Conservation (phyloP, 2,329 filamentous ascomycete species). For the Alternaria postmessia region DNA sequence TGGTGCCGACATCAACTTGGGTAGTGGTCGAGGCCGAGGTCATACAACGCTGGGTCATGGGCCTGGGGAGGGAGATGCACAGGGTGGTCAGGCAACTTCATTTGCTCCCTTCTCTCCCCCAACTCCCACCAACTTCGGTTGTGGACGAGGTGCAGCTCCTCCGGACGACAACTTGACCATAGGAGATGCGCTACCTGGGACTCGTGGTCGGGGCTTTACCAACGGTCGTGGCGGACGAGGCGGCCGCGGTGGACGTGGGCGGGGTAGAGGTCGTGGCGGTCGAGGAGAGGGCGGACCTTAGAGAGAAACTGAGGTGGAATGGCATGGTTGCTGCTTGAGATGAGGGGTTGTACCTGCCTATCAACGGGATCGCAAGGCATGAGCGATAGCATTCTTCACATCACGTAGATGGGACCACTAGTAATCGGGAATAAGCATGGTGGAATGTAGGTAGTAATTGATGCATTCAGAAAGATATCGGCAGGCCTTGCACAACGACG, state of each 20-base stretch:
- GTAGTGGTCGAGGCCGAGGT: background rate
- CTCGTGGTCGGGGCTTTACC: background rate
- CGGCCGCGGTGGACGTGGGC: background rate
- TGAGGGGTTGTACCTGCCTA: background rate
- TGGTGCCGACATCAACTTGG: background rate
- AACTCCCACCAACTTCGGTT: background rate
- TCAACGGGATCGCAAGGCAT: background rate
- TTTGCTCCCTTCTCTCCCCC: background rate
- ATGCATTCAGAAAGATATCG: background rate
- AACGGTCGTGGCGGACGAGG: background rate
- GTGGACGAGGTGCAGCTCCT: background rate
- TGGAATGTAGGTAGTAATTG: background rate
- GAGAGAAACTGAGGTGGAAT: background rate
- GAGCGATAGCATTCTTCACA: background rate
- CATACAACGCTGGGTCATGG: background rate
- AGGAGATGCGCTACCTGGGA: background rate
- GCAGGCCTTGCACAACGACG: background rate
- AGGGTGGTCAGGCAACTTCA: background rate
- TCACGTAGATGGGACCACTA: background rate
- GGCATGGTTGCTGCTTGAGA: background rate
- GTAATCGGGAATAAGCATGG: background rate
- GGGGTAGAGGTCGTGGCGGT: conserved; percentile 1
- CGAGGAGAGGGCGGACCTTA: background rate
- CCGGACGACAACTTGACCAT: background rate
- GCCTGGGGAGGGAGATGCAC: background rate